Percentiles rank a stretch among this genome's conserved stretches.
Conservation (phyloP, 768 basidiomycete species). For the Calocybe cyanea region DNA sequence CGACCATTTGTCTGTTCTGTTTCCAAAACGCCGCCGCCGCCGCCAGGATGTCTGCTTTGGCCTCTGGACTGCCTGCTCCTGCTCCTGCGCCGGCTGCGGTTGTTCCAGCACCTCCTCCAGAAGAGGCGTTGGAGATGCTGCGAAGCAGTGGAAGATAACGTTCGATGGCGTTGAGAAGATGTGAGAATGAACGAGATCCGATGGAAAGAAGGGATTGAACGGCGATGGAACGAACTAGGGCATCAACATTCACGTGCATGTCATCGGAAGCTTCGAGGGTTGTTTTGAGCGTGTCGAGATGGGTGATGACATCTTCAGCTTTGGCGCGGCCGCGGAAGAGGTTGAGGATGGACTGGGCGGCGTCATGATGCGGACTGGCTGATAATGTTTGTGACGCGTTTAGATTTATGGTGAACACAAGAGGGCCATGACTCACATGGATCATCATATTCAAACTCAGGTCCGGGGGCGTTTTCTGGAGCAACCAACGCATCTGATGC, state of each 20-base stretch:
- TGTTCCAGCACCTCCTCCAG: slow-evolving; percentile 31
- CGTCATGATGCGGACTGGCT: slow-evolving; percentile 80
- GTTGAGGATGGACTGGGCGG: slow-evolving; percentile 71
- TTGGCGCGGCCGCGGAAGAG: slow-evolving; percentile 80
- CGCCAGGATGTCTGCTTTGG: slow-evolving; percentile 67
- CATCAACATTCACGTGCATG: slow-evolving; percentile 57
- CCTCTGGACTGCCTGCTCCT: slow-evolving; percentile 41
- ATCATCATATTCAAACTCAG: slow-evolving; percentile 82
- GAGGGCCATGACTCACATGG: slow-evolving; percentile 43
- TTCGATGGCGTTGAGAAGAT: slow-evolving; percentile 96
- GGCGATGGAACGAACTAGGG: slow-evolving; percentile 69
- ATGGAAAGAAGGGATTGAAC: slow-evolving; percentile 88
- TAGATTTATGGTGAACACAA: neutral
- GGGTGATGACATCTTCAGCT: slow-evolving; percentile 73
- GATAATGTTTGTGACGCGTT: slow-evolving; percentile 3
- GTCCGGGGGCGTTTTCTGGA: slow-evolving; percentile 67
- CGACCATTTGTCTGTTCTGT: slow-evolving; percentile 79
- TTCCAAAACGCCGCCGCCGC: slow-evolving; percentile 80
- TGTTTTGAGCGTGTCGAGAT: slow-evolving; percentile 67
- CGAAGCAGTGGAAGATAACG: slow-evolving; percentile 82
- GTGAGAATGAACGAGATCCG: slow-evolving; percentile 94
- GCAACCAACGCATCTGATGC: slow-evolving; percentile 59
- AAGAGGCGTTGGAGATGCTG: slow-evolving; percentile 42
- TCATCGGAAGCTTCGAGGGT: slow-evolving; percentile 60
- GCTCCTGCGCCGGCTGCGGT: slow-evolving; percentile 57